Evolutionary conservation across 768 basidiomycete genomes (phyloP), one percentile per base, ranked within the genome.

Genomic region (Neoboletus brunneissimus): DNA sequence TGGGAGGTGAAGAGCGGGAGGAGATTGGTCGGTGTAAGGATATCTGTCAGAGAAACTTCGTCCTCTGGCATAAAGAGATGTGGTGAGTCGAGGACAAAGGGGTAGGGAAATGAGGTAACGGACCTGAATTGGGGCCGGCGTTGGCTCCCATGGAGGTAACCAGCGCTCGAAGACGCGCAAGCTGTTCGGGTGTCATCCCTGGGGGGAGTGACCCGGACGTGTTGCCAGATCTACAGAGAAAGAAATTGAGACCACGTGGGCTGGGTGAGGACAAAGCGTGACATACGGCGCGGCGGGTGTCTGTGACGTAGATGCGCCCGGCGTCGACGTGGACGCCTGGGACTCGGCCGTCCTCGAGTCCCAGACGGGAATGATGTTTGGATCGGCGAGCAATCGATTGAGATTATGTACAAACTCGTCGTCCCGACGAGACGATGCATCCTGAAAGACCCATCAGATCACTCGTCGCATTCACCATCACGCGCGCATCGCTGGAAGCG

Each of bases 21-120:
- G 52, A 95, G 77, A 71, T 88, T 87, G 43, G 85, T 72, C 7
- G 88, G 82, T 35, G 91, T 87, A 58, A 93, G 78, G 64, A 94
- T 79, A 72, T 95, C 87, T 41, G 82, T 79, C 57, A 94, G 77
- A 51, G 89, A 79, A 55, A 88, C 53, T 54, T 93, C 86, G 43
- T 70, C 69, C 5, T 65, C 68, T 69, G 41, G 18, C 10, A 27
- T 3, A 20, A 9, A 62, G 37, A 37, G 41, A 51, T 22, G 62
- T 51, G 25, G 34, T 54, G 48, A 57, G 49, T 42, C 20, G 48
- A 41, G 18, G 35, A 8, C 37, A 32, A 48, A 32, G 22, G 29
- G 29, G 29, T 20, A 51, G 43, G 46, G 51, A 37, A 35, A 35
- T 1, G 27, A 27, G 15, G 29, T 10, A 22, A 61, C 59, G 13